Percentiles rank a stretch among this genome's conserved stretches.
phyloP scores from a whole-genome alignment of 176 grass and related monocot species.

The Phoenix roebelenii region DNA sequence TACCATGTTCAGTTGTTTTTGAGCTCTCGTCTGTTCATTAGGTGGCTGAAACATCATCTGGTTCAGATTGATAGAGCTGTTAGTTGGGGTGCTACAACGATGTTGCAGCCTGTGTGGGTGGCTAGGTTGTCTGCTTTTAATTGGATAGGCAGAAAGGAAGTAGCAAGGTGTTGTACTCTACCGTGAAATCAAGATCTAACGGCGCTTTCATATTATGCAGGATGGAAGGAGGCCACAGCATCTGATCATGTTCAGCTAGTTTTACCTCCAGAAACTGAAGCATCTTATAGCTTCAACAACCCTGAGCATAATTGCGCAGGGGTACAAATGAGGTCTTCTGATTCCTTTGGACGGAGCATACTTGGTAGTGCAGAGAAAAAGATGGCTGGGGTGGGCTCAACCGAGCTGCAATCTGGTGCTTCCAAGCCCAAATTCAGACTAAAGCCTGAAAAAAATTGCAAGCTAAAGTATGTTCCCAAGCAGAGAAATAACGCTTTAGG shows the following conservation, averaged over 20 bases:
- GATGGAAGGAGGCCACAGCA: conserved; percentile 59
- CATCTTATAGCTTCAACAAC: not conserved
- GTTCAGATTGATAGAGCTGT: too few relatives aligned
- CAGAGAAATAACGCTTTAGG: conserved; percentile 10
- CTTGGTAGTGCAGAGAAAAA: conserved; percentile 6
- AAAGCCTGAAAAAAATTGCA: conserved; percentile 13
- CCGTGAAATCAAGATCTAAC: not conserved
- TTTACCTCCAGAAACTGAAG: conserved; percentile 38
- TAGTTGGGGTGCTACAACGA: too few relatives aligned
- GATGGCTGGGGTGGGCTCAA: not conserved
- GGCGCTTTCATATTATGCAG: conserved; percentile 27
- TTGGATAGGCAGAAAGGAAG: too few relatives aligned
- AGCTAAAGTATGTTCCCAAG: conserved; percentile 10
- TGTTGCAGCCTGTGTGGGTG: too few relatives aligned
- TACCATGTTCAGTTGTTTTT: too few relatives aligned
- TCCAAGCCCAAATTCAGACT: conserved; percentile 20
- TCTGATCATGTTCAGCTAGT: conserved; percentile 59
- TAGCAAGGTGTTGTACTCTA: too few relatives aligned
- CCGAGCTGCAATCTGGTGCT: not conserved
- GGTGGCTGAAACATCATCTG: too few relatives aligned
- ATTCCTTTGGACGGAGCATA: conserved; percentile 2
- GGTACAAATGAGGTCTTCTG: not conserved
- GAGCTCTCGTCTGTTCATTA: too few relatives aligned
- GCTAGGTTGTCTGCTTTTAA: too few relatives aligned
- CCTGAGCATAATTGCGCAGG: not conserved